Evolutionary conservation across 768 basidiomycete genomes (phyloP), one percentile per base, ranked within the genome.

Genomic region (Mycena vulgaris): DNA sequence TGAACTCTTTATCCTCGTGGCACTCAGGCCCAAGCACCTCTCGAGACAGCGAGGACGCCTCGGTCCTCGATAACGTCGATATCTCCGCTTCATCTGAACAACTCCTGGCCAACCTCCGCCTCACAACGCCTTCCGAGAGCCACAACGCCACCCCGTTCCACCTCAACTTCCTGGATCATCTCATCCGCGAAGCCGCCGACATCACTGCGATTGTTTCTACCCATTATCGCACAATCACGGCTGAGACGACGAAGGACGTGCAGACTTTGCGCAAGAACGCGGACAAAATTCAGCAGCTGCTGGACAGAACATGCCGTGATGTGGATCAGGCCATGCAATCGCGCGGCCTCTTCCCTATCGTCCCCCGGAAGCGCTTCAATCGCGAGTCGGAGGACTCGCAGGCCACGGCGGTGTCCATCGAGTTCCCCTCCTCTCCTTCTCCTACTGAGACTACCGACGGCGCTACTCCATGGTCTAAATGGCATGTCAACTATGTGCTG

Each of bases 321-420:
- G 83, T 88, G 37, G 83, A 86, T 55, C 83, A 82, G n/a, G 85
- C 84, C n/a, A 69, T 88, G 35, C 75, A 76, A 9, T 67, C 77
- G 25, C 78, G 79, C 4, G 84, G 84, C 16, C 77, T 86, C 30
- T 72, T 77, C 30, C 72, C 84, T 14, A 49, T 67, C 28, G 27
- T 57, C 37, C 71, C 52, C 16, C 74, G 68, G 23, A 70, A 69
- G 68, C 82, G 84, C 45, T 81, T 82, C 1, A 83, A 87, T 17
- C 85, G 90, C 62, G 90, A 88, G 55, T 93, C 92, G n/a, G 87
- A 88, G 75, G 91, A 92, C 76, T 93, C 92, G 1, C 87, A 89
- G 61, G 75, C 76, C 27, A 92, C 91, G 0, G 84, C 84, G 21
- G 89, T 91, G 9, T 80, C 79, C 25, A 30, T 66, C 39, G 63